Evolutionary conservation across 148 eudicot species (phyloP).

Genomic region (Simmondsia chinensis): DNA sequence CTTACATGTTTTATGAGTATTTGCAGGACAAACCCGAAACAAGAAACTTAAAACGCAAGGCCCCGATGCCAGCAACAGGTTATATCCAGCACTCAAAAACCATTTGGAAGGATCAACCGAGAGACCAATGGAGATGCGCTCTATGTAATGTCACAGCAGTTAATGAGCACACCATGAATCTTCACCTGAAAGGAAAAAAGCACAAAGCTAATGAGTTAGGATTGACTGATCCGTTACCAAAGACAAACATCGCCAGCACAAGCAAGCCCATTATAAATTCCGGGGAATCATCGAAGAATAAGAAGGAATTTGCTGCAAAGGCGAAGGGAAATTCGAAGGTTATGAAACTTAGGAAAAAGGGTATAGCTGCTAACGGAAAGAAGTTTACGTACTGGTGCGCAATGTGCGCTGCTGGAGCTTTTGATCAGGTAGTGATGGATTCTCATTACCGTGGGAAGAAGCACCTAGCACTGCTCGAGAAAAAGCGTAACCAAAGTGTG

Average conservation of each 20-base stretch:
- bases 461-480: constrained; percentile 17
- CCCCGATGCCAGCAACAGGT: constrained; percentile 15
- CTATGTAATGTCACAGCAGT: constrained; percentile 46
- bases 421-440: constrained; percentile 25
- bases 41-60: constrained; percentile 48
- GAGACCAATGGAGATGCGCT: constrained; percentile 49
- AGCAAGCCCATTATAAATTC: constrained; percentile 2
- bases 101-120: constrained; percentile 25
- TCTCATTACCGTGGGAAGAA: constrained; percentile 35
- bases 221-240: constrained; percentile 25
- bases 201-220: constrained; percentile 47
- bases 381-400: constrained; percentile 36
- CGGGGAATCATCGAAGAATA: constrained; percentile 1
- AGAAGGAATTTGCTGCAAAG: background rate
- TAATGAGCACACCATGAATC: constrained; percentile 33
- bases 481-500: background rate
- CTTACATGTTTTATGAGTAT: constrained; percentile 9
- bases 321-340: constrained; percentile 3
- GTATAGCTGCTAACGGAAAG: constrained; percentile 3
- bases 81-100: constrained; percentile 6
- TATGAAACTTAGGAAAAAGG: constrained; percentile 1
- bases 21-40: constrained; percentile 46
- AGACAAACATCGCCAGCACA: constrained; percentile 1
- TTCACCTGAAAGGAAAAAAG: constrained; percentile 55
- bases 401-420: constrained; percentile 37